Percentiles rank a stretch among this genome's conserved stretches.
phyloP scores from a whole-genome alignment of 306 rosid genomes.

The Dalbergia oliveri region DNA sequence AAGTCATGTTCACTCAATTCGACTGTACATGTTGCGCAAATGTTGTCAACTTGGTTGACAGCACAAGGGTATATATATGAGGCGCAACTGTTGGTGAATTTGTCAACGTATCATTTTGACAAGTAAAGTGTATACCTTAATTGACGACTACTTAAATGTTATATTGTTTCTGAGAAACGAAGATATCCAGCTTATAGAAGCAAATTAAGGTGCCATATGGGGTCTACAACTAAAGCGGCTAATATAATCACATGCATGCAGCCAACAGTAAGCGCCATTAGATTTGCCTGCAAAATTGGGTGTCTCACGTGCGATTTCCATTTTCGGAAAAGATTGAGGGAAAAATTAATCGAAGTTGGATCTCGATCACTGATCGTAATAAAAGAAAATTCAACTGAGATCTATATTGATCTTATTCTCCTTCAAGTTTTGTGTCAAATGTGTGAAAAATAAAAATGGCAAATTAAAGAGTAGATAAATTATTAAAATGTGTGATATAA shows the following conservation, averaged over 20 bases:
- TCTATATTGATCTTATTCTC: neutral
- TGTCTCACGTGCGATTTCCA: conserved; percentile 16
- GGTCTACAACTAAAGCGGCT: conserved; percentile 16
- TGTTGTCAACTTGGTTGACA: no score
- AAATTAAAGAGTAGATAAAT: neutral
- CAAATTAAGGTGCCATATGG: conserved; percentile 21
- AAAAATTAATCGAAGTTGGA: neutral
- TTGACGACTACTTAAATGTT: neutral
- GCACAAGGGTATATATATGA: neutral
- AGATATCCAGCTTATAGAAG: conserved; percentile 29
- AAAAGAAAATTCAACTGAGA: neutral
- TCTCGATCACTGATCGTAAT: neutral
- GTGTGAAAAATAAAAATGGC: neutral
- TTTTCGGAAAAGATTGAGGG: neutral
- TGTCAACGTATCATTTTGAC: conserved; percentile 9
- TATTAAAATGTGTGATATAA: neutral
- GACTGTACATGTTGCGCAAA: no score
- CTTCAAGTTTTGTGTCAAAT: neutral
- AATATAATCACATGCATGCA: conserved; percentile 42
- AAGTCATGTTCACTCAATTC: neutral
- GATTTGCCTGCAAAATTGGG: conserved; percentile 40
- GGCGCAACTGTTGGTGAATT: neutral
- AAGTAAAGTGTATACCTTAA: conserved; percentile 37
- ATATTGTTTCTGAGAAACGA: conserved; percentile 28
- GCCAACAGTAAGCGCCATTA: neutral